Percentiles rank a stretch among this genome's conserved stretches.
phyloP scores from a whole-genome alignment of 2,329 filamentous ascomycete species.

The Sporothrix luriei region DNA sequence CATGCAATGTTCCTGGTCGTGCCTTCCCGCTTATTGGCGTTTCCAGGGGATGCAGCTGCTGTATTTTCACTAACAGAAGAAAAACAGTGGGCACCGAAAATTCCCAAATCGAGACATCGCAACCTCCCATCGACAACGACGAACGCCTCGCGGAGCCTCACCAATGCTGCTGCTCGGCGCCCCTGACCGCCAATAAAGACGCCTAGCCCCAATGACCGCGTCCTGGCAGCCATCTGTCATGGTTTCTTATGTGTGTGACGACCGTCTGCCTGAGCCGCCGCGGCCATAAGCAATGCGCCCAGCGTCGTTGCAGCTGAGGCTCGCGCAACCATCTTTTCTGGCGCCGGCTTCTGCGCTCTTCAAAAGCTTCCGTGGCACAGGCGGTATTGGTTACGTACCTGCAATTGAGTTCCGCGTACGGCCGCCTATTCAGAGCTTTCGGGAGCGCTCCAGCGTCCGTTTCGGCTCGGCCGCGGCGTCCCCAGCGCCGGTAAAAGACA shows the following conservation, averaged over 20 bases:
- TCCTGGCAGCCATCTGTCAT: constrained; percentile 25
- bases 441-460: background rate
- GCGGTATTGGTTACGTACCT: background rate
- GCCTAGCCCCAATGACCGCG: background rate
- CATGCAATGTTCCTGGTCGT: background rate
- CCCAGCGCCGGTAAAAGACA: background rate
- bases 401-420: background rate
- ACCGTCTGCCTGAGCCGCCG: constrained; percentile 29
- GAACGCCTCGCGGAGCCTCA: background rate
- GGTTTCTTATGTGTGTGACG: constrained; percentile 26
- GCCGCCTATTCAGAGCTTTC: background rate
- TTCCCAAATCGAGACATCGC: background rate
- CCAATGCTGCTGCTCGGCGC: background rate
- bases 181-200: background rate
- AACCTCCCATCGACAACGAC: background rate
- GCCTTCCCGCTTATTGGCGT: background rate
- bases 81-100: background rate
- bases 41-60: constrained; percentile 1
- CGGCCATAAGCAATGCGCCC: constrained; percentile 36
- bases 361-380: background rate
- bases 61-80: background rate
- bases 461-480: background rate
- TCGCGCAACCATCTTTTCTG: constrained; percentile 24
- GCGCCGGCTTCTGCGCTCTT: background rate
- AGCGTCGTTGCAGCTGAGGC: constrained; percentile 32